These are phyloP conservation scores for Blastobotrys arbuscula DNA, from an alignment of 1,139 yeast genomes.

Conservation along the genomic window DNA sequence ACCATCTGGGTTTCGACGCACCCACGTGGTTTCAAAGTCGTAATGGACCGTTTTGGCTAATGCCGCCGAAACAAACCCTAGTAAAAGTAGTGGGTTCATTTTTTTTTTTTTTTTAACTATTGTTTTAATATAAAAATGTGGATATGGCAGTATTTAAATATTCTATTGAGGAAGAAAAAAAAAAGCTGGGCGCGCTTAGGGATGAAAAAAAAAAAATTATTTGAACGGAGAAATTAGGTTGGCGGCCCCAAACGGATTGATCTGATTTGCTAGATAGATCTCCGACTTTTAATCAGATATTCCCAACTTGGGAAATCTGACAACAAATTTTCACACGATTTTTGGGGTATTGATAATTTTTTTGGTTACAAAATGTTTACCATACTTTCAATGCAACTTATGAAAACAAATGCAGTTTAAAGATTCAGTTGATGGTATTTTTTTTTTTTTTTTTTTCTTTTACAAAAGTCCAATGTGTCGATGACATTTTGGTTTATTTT, in stretches of 20 bases:
- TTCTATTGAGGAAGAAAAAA: neutral
- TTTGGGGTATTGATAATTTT: too few relatives aligned
- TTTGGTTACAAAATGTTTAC: too few relatives aligned
- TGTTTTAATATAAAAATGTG: slow-evolving; percentile 6
- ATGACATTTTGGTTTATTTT: too few relatives aligned
- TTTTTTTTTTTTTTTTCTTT: neutral
- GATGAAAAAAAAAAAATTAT: too few relatives aligned
- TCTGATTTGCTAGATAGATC: neutral
- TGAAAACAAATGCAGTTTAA: neutral
- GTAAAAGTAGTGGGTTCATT: slow-evolving; percentile 4
- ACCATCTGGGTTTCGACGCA: slow-evolving; percentile 73
- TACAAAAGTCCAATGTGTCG: neutral
- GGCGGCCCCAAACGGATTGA: too few relatives aligned
- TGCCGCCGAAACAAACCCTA: slow-evolving; percentile 23
- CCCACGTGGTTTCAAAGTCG: slow-evolving; percentile 74
- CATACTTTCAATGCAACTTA: too few relatives aligned
- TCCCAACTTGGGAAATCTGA: neutral
- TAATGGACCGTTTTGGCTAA: slow-evolving; percentile 55
- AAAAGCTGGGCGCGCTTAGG: too few relatives aligned
- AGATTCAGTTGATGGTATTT: neutral
- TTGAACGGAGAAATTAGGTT: neutral
- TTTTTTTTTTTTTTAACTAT: slow-evolving; percentile 9
- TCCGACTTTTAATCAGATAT: neutral
- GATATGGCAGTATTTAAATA: neutral
- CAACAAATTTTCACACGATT: neutral